Evolutionary conservation across 192 early-diverging fungal genomes (phyloP), one percentile per base, ranked within the genome.

Genomic region (Phlyctochytrium arcticum): DNA sequence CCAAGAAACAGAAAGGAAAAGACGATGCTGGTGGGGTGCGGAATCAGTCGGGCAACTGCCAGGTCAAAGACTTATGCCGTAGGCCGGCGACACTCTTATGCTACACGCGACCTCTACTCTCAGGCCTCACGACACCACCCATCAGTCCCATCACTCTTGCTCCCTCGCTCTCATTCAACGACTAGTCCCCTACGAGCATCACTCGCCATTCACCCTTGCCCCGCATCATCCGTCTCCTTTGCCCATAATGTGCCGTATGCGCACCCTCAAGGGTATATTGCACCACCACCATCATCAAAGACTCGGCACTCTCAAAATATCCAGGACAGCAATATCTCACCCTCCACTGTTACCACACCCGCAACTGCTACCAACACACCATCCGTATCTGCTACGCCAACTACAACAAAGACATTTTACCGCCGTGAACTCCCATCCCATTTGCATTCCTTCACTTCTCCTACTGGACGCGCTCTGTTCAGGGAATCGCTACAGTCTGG

Each of bases 391-490:
- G 31, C 19, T 35, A n/a, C 56, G 12, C 30, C 57, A 44, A 15
- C 21, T 19, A 29, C 19, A 24, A 23, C n/a, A 65, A 65, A 10
- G 21, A 77, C 75, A 6, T 77, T 73, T 46, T 77, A 73, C 60
- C 62, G 75, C n/a, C 48, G 75, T 15, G 62, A 64, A 12, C 64
- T 77, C 12, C 75, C 75, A 17, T 26, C 75, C 31, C 63, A 76
- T 39, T 75, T 93, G 15, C 74, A 84, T n/a, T 85, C 88, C 26
- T 90, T 96, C 73, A 89, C 91, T 12, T 91, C 91, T 21, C 67
- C 78, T 15, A 62, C 84, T 48, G 94, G 94, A 12, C 89, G 89
- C 57, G 65, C 74, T 49, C 73, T 93, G 19, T 94, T 97, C 75
- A 84, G 88, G 61, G 82, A 90, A 54, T 80, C 88, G 61, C 75